Conservation (phyloP, 352 stramenopile genomes). For the Thalassiosira mediterranea region DNA sequence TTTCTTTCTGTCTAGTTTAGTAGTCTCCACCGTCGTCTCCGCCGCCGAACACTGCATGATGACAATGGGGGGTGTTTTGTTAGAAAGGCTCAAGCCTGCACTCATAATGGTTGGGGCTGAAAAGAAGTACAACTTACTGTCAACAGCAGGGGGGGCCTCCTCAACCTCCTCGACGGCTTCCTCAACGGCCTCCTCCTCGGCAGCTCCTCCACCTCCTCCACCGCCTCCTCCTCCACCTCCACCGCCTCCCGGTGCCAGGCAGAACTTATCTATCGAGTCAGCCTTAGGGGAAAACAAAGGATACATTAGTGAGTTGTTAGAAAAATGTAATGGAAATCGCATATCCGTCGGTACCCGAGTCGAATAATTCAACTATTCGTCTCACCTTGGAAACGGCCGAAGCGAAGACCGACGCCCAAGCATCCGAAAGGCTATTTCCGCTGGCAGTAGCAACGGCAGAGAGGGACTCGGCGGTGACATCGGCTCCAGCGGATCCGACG, state of each 20-base stretch:
- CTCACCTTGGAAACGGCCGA: slow-evolving; percentile 53
- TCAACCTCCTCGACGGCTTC: slow-evolving; percentile 57
- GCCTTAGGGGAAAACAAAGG: slow-evolving; percentile 18
- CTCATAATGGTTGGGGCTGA: too few species aligned
- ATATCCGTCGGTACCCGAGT: slow-evolving; percentile 24
- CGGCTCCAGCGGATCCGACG: slow-evolving; percentile 46
- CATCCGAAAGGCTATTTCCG: slow-evolving; percentile 65
- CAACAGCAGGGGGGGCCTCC: slow-evolving; percentile 58
- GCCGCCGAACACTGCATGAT: slow-evolving; percentile 33
- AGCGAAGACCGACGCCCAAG: slow-evolving; percentile 75
- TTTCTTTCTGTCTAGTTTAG: slow-evolving; percentile 41
- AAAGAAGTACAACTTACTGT: slow-evolving; percentile 25
- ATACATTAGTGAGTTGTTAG: slow-evolving; percentile 2
- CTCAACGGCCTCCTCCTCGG: slow-evolving; percentile 25
- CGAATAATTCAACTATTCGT: slow-evolving; percentile 1
- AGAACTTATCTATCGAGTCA: slow-evolving; percentile 60
- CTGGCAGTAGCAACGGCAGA: slow-evolving; percentile 64
- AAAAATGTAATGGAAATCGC: neutral
- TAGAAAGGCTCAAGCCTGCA: too few species aligned
- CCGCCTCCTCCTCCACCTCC: slow-evolving; percentile 67
- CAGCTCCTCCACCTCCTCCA: slow-evolving; percentile 55
- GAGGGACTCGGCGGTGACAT: slow-evolving; percentile 67
- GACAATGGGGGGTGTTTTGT: too few species aligned
- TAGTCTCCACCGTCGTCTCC: slow-evolving; percentile 55
- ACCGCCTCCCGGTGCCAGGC: slow-evolving; percentile 59